phyloP scores from a whole-genome alignment of 2,329 filamentous ascomycete species.

The Immersiporthe knoxdaviesiana region DNA sequence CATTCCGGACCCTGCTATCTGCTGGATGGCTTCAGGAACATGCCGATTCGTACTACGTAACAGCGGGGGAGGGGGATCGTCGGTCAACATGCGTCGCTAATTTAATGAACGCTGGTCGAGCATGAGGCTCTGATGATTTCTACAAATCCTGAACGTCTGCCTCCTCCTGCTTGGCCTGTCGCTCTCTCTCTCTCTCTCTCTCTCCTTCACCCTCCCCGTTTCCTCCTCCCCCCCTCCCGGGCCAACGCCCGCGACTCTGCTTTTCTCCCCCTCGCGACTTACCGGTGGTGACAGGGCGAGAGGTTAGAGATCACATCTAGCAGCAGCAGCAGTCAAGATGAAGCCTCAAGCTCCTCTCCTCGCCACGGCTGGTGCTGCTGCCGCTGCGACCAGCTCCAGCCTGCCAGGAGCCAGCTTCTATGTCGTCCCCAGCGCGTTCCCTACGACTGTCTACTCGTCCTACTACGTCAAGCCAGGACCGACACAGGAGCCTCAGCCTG shows the following conservation, averaged over 20 bases:
- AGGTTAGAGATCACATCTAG: background rate
- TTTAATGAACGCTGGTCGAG: background rate
- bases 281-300: background rate
- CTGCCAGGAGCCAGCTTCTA: conserved; percentile 43
- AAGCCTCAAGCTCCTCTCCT: conserved; percentile 25
- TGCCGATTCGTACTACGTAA: background rate
- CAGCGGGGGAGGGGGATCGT: background rate
- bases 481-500: conserved; percentile 41
- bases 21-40: conserved; percentile 1
- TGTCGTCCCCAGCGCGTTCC: conserved; percentile 51
- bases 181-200: background rate
- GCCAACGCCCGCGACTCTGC: background rate
- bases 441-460: conserved; percentile 53
- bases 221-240: background rate
- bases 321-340: conserved; percentile 6
- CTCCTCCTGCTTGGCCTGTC: background rate
- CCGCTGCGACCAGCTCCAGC: conserved; percentile 18
- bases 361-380: conserved; percentile 14
- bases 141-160: background rate
- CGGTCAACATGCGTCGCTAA: conserved; percentile 7
- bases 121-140: conserved; percentile 8
- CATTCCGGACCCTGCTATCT: background rate
- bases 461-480: conserved; percentile 47
- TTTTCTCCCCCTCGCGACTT: background rate
- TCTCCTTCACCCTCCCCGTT: too few species aligned